A percentile compares a stretch with the other conserved stretches of the same genome.
These are phyloP conservation scores for Coemansia sp. DNA, from an alignment of 192 early-diverging fungal genomes.

Conservation along the genomic window DNA sequence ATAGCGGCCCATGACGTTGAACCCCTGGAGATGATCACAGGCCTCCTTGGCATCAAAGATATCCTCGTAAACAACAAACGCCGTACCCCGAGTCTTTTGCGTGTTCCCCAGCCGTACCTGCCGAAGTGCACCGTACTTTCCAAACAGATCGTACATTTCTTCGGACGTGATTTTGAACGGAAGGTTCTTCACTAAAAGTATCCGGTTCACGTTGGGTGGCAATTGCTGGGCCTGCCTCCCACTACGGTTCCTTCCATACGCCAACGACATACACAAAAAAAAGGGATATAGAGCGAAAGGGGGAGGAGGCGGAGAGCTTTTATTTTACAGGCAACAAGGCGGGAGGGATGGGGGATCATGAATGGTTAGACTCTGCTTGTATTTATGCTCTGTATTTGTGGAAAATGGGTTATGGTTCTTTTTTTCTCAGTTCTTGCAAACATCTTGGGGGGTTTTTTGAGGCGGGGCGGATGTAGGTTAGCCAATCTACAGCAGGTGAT, in stretches of 20 bases:
- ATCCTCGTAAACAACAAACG: conserved; percentile 97
- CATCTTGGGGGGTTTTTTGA: too few species aligned
- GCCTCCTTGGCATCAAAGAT: conserved; percentile 97
- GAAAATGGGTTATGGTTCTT: too few species aligned
- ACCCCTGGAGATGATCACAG: conserved; percentile 92
- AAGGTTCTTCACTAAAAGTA: conserved; percentile 89
- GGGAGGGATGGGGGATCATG: too few species aligned
- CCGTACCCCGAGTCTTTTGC: conserved; percentile 86
- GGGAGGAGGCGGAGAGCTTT: too few species aligned
- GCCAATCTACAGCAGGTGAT: too few species aligned
- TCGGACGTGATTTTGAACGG: conserved; percentile 95
- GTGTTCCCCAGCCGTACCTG: conserved; percentile 85
- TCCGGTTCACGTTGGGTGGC: conserved; percentile 91
- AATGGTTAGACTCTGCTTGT: too few species aligned
- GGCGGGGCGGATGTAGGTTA: too few species aligned
- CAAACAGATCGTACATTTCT: conserved; percentile 98
- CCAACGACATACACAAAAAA: conserved; percentile 46
- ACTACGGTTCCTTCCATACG: conserved; percentile 44
- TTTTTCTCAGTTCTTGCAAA: too few species aligned
- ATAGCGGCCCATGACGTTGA: conserved; percentile 94
- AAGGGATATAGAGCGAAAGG: too few species aligned
- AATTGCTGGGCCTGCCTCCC: too few species aligned
- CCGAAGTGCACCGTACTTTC: conserved; percentile 90
- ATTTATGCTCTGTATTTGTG: too few species aligned
- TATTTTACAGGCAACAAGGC: too few species aligned